Evolutionary conservation across 129 eudicot genomes (phyloP), one percentile per base, ranked within the genome.

Genomic region (Mikania micrantha): DNA sequence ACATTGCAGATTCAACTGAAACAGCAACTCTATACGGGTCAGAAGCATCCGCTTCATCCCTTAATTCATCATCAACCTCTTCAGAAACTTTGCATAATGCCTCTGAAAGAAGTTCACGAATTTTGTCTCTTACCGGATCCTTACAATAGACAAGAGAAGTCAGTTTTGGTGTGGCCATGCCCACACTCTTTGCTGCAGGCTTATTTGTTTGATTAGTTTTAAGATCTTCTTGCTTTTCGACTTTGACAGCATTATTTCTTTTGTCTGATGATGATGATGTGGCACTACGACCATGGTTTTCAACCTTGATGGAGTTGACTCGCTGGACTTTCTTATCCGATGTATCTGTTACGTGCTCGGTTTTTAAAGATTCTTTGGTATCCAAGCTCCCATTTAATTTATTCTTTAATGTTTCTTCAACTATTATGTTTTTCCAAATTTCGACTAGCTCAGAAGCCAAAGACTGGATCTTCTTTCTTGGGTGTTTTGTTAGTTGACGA

Each of bases 11-110:
- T 71, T 92, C 98, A 34, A 92, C 81, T 16, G 79, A 31, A 31
- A 85, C 95, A 27, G 98, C 96, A 10, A 92, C 87, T 7, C 95
- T 77, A 44, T 73, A 56, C 2, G 98, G 95, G 66, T 92, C 98
- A 62, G 81, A 84, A 5, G 85, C 80, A 5, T 82, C 67, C 13
- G 59, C 87, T 63, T 79, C 75, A 5, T 63, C 82, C 35, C 71
- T 85, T 15, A 84, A 42, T 60, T 79, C 83, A 38, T 86, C 96
- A 31, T 82, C 87, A 20, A 74, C 83, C 65, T 93, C 98, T 9
- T 60, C 66, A 2, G 78, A 3, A 45, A 92, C 96, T 75, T 84
- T 86, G 73, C 72, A 77, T 28, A 92, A 65, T 31, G 95, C 98
- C 61, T 88, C 96, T 8, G 84, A 75, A 50, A 92, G 88, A 77